Base-by-base conservation (phyloP, 352 stramenopile species). In the Phytopythium cucurbitacearum region DNA sequence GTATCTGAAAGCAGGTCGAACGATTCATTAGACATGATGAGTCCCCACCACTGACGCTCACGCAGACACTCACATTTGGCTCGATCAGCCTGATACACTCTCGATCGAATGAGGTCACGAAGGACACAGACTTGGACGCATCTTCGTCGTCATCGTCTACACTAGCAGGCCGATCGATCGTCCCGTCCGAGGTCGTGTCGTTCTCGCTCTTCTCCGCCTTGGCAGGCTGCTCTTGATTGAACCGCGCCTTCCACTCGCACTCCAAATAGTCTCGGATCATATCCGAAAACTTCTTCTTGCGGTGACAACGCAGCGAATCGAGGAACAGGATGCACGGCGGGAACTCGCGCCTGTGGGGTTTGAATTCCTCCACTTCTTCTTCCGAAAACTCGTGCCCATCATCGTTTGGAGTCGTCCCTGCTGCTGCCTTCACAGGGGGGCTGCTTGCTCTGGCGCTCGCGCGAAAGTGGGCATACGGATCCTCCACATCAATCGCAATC, bases 301-400 rank as follows among this genome's bases (percentile, higher is more conserved):
- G 81, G 61, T 98, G 95, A 56, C 89, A 96, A n/a, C 82, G 85
- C 41, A 98, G 73, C 41, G 94, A 98, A 67, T 98, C 95, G 42
- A 98, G 72, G 67, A 98, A 98, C 7, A 98, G 73, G 41, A 98
- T 70, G 57, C 89, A 97, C 13, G 72, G 73, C 43, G 80, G 77
- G 44, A 79, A 60, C 16, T 73, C 54, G 3, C 57, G 48, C 6
- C 79, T 69, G 16, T 82, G 53, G 40, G 64, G 38, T 54, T 62
- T 51, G 50, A 58, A 72, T n/a, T 58, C 65, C 12, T 59, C 16
- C 9, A 87, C 7, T 57, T 87, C 73, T 41, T 91, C 69, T 60
- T 79, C 63, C 7, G 36, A 42, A 48, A 38, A 45, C 45, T 62
- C 51, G 11, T 53, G 43, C 39, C 48, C 36, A 34, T 67, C 53